Percentiles rank a stretch among this genome's conserved stretches.
These are phyloP conservation scores for Epichloe brachyelytri DNA, from an alignment of 2,329 filamentous ascomycete genomes.

Conservation along the genomic window DNA sequence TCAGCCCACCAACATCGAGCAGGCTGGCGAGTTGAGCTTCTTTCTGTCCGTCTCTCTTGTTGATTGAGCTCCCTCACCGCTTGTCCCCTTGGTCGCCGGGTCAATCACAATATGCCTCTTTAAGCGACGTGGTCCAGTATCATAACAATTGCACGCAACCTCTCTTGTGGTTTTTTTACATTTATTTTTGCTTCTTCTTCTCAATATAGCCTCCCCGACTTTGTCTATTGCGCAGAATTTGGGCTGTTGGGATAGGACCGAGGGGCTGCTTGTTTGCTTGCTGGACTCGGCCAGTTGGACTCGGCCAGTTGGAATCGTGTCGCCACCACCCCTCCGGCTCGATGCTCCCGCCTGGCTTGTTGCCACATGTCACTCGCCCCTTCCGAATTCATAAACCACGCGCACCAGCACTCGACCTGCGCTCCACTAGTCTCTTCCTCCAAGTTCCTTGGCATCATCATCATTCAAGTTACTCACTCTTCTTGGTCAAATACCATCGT, in stretches of 20 bases:
- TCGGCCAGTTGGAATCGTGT: background rate
- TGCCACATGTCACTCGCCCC: constrained; percentile 1
- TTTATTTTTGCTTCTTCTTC: background rate
- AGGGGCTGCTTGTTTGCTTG: background rate
- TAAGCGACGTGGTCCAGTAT: background rate
- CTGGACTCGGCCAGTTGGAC: background rate
- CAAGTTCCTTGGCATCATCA: background rate
- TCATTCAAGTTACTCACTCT: background rate
- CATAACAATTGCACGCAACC: constrained; percentile 1
- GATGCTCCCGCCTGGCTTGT: background rate
- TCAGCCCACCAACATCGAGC: background rate
- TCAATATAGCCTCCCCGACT: background rate
- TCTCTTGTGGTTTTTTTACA: background rate
- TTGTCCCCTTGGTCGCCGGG: constrained; percentile 4
- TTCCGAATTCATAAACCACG: background rate
- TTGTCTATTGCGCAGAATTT: background rate
- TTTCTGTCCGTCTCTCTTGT: background rate
- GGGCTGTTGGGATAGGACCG: background rate
- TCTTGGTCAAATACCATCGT: background rate
- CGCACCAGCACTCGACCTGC: background rate
- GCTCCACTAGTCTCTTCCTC: background rate
- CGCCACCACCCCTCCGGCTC: constrained; percentile 1
- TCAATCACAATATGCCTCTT: constrained; percentile 1
- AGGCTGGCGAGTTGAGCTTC: background rate
- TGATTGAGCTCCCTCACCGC: constrained; percentile 2